These are phyloP conservation scores for Trypanosoma scelopori DNA, from an alignment of 208 protist genomes.

Conservation along the genomic window DNA sequence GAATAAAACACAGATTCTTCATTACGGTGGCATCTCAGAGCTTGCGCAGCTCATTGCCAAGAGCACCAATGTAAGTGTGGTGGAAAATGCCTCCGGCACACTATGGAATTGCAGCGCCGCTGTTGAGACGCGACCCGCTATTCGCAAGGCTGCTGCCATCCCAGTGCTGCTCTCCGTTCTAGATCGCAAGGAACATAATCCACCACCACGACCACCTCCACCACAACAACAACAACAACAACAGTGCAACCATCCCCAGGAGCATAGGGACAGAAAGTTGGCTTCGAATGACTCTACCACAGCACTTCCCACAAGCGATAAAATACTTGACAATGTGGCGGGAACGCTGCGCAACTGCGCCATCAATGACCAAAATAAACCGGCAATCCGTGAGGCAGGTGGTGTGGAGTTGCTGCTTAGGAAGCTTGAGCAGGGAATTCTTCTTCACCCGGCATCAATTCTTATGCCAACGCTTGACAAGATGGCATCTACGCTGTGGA, in stretches of 20 bases:
- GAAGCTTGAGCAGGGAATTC: constrained; percentile 53
- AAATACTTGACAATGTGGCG: constrained; percentile 89
- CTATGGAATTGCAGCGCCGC: constrained; percentile 93
- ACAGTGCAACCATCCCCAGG: not conserved
- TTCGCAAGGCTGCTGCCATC: constrained; percentile 85
- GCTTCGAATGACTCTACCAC: constrained; percentile 16
- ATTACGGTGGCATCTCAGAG: constrained; percentile 85
- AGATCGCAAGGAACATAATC: constrained; percentile 34
- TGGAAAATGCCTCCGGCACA: constrained; percentile 91
- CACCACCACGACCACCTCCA: too few species aligned
- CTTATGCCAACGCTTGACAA: constrained; percentile 82
- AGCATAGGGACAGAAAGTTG: constrained; percentile 1
- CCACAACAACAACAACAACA: not conserved
- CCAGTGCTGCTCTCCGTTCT: constrained; percentile 78
- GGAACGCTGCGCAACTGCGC: constrained; percentile 92
- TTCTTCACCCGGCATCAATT: constrained; percentile 28
- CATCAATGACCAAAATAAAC: constrained; percentile 93
- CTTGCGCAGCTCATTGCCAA: constrained; percentile 72
- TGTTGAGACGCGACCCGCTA: constrained; percentile 74
- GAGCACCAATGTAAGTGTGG: constrained; percentile 67
- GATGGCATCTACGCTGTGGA: constrained; percentile 89
- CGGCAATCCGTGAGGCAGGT: constrained; percentile 77
- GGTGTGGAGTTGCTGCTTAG: constrained; percentile 80
- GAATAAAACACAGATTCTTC: constrained; percentile 88
- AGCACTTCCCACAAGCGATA: constrained; percentile 46